Evolutionary conservation across 176 grass and related monocot species (phyloP), one percentile per base, ranked within the genome.

Genomic region (Typha latifolia): DNA sequence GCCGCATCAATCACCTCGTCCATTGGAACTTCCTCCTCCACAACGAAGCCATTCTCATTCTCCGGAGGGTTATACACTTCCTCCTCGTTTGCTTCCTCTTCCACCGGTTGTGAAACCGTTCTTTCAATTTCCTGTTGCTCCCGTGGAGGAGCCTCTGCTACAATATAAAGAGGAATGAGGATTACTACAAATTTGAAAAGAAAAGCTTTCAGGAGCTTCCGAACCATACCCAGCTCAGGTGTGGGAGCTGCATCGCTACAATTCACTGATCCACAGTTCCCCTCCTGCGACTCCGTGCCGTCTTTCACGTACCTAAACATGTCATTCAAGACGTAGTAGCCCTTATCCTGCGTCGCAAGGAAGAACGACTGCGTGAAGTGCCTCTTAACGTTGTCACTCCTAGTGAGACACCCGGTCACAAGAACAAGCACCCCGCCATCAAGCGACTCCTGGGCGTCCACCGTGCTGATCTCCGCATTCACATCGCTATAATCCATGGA

Each of bases 281-380:
- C 53, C 53, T 59, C 53, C 14, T 16, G 18, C 53, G 18, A 21
- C n/a, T 55, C 51, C 0, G 51, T 8, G 15, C 51, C 51, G 0
- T 55, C 51, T 49, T 74, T 9, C 2, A 84, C 77, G 21, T 73
- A 90, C 49, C 87, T 69, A 61, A 97, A 87, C 19, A 87, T 79
- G 66, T 95, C 90, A 22, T 95, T 95, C 67, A 97, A 78, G 14
- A 97, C 88, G 47, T 84, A 97, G 78, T 75, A 97, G 0, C 93
- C 93, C 69, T 92, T 97, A 69, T 97, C 93, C 83, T 97, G 93
- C 27, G 88, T 88, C 16, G 93, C 93, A 10, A 97, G 93, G 70
- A 97, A 97, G 85, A 97, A 97, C 21, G 93, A 89, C 78, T 97
- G 93, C 37, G 80, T 82, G 70, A 97, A 97, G 73, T 86, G 81